Evolutionary conservation across 2,329 filamentous ascomycete genomes (phyloP).

Genomic region (Lizonia empirigonia): DNA sequence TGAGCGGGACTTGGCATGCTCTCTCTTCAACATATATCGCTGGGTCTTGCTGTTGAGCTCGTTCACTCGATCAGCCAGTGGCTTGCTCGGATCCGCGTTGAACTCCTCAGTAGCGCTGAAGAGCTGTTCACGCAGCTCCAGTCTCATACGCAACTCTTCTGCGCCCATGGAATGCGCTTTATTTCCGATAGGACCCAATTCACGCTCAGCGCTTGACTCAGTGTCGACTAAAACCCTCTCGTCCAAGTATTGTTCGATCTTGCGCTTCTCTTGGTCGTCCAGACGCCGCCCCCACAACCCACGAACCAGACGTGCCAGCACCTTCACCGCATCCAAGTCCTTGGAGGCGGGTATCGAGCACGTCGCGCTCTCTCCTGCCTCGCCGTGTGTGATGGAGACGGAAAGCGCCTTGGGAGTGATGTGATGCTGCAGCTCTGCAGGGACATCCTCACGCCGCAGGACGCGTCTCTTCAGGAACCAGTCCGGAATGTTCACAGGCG

Average conservation of each 20-base stretch:
- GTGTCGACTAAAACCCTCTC: conserved; percentile 16
- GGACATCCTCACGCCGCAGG: conserved; percentile 44
- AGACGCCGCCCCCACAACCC: conserved; percentile 32
- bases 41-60: conserved; percentile 23
- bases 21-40: conserved; percentile 21
- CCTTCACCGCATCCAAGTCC: conserved; percentile 26
- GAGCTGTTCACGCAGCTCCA: conserved; percentile 13
- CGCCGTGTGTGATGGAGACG: conserved; percentile 29
- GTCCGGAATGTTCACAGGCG: conserved; percentile 58
- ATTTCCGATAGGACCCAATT: conserved; percentile 11
- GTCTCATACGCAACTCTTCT: conserved; percentile 9
- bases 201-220: neutral
- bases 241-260: conserved; percentile 28
- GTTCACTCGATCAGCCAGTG: conserved; percentile 20
- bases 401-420: conserved; percentile 26
- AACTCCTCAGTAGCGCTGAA: conserved; percentile 18
- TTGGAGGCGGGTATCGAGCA: conserved; percentile 29
- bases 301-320: conserved; percentile 34
- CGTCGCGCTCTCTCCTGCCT: conserved; percentile 33
- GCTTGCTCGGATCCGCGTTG: conserved; percentile 17
- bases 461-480: conserved; percentile 64
- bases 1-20: conserved; percentile 22
- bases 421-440: conserved; percentile 12
- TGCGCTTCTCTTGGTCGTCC: conserved; percentile 30
- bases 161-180: conserved; percentile 13